These are phyloP conservation scores for Cordia subcordata DNA, from an alignment of 257 asterid genomes.

Conservation along the genomic window DNA sequence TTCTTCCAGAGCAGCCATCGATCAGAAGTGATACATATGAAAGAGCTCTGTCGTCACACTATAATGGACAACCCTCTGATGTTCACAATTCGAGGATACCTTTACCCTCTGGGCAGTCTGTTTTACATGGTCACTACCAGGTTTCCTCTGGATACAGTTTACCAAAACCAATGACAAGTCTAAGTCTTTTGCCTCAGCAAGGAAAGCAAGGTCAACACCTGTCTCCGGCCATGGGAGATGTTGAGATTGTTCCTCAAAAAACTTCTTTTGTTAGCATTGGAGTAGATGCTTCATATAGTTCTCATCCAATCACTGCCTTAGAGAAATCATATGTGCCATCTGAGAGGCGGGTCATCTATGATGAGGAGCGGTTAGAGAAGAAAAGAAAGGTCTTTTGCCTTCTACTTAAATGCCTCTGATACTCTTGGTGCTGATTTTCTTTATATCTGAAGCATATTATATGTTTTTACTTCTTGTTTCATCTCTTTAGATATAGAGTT, in stretches of 20 bases:
- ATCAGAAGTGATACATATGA: conserved; percentile 50
- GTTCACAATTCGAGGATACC: conserved; percentile 43
- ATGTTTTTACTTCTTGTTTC: background rate
- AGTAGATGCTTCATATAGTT: conserved; percentile 38
- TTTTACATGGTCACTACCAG: conserved; percentile 45
- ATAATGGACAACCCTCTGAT: conserved; percentile 53
- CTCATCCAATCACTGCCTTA: conserved; percentile 35
- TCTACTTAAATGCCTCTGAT: background rate
- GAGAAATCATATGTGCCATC: conserved; percentile 43
- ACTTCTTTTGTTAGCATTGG: conserved; percentile 29
- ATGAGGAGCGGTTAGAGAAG: conserved; percentile 69
- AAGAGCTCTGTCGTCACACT: conserved; percentile 35
- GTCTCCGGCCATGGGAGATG: conserved; percentile 53
- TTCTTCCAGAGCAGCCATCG: conserved; percentile 81
- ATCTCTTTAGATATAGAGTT: background rate
- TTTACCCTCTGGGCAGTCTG: conserved; percentile 40
- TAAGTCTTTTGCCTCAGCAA: conserved; percentile 49
- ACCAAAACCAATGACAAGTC: conserved; percentile 51
- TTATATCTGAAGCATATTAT: background rate
- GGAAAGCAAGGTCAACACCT: conserved; percentile 44
- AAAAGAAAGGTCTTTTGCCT: conserved; percentile 60
- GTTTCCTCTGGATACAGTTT: conserved; percentile 38
- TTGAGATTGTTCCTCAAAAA: conserved; percentile 36
- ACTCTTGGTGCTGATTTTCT: background rate
- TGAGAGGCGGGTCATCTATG: conserved; percentile 42